Percentiles rank a stretch among this genome's conserved stretches.
Conservation (phyloP, 768 basidiomycete species). For the Lyophyllum shimeji region DNA sequence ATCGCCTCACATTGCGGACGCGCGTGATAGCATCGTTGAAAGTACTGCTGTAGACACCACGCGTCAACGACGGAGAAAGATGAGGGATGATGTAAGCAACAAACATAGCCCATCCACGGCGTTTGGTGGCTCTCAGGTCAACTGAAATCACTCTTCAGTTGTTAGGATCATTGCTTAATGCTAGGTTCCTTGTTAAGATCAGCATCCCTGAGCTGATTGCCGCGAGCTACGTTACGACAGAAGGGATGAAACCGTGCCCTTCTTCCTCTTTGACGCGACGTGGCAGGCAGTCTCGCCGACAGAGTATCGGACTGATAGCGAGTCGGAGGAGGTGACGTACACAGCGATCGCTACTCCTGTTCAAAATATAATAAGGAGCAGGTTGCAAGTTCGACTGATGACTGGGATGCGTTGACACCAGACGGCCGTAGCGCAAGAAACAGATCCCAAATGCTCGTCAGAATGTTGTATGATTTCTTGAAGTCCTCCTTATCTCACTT, state of each 20-base stretch:
- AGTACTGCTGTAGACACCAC: constrained; percentile 1
- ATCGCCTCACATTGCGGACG: constrained; percentile 13
- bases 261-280: not conserved
- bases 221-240: constrained; percentile 12
- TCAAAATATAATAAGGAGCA: not conserved
- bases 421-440: not conserved
- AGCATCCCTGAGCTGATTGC: constrained; percentile 1
- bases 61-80: not conserved
- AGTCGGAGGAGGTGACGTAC: no score
- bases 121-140: not conserved
- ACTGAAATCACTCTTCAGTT: not conserved
- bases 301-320: not conserved
- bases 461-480: not conserved
- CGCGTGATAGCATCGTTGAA: constrained; percentile 14
- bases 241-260: constrained; percentile 4
- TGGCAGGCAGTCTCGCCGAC: not conserved
- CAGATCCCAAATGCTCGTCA: not conserved
- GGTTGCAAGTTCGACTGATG: not conserved
- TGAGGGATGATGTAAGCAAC: constrained; percentile 13
- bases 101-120: not conserved
- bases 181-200: constrained; percentile 4
- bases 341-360: not conserved
- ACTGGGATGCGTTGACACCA: not conserved
- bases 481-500: not conserved
- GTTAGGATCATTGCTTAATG: not conserved